A percentile compares a stretch with the other conserved stretches of the same genome.
These are phyloP conservation scores for Mariannaea sp. DNA, from an alignment of 2,329 filamentous ascomycete genomes.

Conservation along the genomic window DNA sequence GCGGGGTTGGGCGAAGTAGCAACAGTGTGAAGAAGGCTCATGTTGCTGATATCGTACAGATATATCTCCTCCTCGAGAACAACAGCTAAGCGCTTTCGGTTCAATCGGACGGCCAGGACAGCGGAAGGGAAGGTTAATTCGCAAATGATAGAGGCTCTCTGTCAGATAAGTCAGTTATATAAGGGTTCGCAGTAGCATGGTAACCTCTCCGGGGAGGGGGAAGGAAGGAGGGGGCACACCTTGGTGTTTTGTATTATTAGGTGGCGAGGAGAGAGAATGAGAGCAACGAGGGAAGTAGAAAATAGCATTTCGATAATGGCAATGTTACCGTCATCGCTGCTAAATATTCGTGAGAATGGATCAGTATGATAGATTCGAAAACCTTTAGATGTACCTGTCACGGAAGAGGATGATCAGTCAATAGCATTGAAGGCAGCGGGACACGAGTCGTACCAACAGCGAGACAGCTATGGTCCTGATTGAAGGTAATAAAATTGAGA, in stretches of 20 bases:
- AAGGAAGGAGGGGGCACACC: slow-evolving; percentile 61
- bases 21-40: slow-evolving; percentile 92
- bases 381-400: slow-evolving; percentile 81
- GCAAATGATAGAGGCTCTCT: slow-evolving; percentile 84
- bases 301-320: slow-evolving; percentile 98
- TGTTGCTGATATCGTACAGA: slow-evolving; percentile 98
- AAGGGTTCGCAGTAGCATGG: neutral
- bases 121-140: slow-evolving; percentile 98
- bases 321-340: slow-evolving; percentile 92
- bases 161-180: slow-evolving; percentile 25
- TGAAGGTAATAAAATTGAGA: slow-evolving; percentile 99
- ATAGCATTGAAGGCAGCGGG: slow-evolving; percentile 9
- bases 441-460: slow-evolving; percentile 76
- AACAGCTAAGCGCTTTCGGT: slow-evolving; percentile 90
- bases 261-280: slow-evolving; percentile 89
- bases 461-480: slow-evolving; percentile 97
- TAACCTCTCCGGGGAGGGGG: too few relatives aligned
- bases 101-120: slow-evolving; percentile 89
- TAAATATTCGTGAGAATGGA: slow-evolving; percentile 93
- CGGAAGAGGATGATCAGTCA: slow-evolving; percentile 15
- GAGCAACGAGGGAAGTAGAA: slow-evolving; percentile 92
- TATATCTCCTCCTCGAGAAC: slow-evolving; percentile 96
- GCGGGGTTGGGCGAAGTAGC: slow-evolving; percentile 91
- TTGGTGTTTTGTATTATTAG: slow-evolving; percentile 98
- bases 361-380: slow-evolving; percentile 98